Base-by-base conservation (phyloP, 1,284 basidiomycete species). In the Malassezia obtusa region DNA sequence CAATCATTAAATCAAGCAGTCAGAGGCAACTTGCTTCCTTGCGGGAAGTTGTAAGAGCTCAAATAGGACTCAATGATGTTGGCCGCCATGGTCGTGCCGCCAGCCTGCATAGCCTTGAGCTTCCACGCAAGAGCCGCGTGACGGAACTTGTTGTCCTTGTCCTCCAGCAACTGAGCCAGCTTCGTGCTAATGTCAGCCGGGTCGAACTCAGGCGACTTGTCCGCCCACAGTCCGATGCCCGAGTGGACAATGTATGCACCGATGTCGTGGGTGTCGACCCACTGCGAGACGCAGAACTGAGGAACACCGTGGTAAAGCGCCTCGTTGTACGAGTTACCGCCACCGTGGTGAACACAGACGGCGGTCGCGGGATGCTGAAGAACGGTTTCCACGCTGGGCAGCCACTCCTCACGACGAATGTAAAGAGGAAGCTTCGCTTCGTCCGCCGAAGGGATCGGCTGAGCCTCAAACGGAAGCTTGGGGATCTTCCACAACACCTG, bases 261-360 rank as follows among this genome's bases (percentile, higher is more conserved):
- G 24, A 62, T 61, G 31, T 67, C 65, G 53, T 67, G 63, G 31
- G 65, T 67, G 38, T 69, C 67, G 9, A 62, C 58, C 66, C 68
- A 71, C 49, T 68, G 66, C 19, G 58, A 58, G 4, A 71, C 43
- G 17, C 66, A 52, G 44, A 71, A 59, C 50, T 71, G 68, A 11
- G 66, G 68, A 14, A 65, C 38, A 21, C 63, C 68, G 47, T 58
- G 61, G 49, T 56, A 59, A 9, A 71, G 48, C 0, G 68, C 68
- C 46, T 71, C 68, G 56, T 70, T 70, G 62, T 67, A 70, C 15
- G 60, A 62, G 55, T 70, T 70, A 43, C 68, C 68, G 10, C 68
- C 68, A 17, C 66, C 68, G 45, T 70, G 68, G 56, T 70, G 66
- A 36, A 68, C 52, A 15, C 54, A 57, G 1, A 61, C 61, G 28